Evolutionary conservation across 768 basidiomycete genomes (phyloP).

Genomic region (Kwoniella shandongensis): DNA sequence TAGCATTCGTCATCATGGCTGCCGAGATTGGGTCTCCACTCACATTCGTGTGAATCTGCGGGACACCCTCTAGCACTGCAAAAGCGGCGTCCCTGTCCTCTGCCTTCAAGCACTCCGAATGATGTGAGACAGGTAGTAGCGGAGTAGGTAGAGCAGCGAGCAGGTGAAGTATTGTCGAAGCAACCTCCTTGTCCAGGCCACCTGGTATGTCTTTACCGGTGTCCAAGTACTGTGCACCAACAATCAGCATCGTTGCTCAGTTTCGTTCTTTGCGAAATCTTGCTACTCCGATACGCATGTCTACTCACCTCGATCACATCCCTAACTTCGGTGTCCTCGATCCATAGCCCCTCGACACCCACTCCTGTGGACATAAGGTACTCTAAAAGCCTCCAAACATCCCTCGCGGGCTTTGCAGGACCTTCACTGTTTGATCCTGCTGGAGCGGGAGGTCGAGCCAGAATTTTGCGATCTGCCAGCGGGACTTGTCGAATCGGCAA

Average conservation of each 20-base stretch:
- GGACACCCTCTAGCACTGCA: slow-evolving; percentile 37
- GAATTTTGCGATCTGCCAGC: slow-evolving; percentile 21
- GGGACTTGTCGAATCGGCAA: slow-evolving; percentile 17
- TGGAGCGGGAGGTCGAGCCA: slow-evolving; percentile 16
- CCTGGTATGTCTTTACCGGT: slow-evolving; percentile 13
- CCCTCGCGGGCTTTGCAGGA: slow-evolving; percentile 24
- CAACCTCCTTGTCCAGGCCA: slow-evolving; percentile 1
- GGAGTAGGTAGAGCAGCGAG: slow-evolving; percentile 29
- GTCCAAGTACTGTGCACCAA: slow-evolving; percentile 17
- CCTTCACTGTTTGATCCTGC: slow-evolving; percentile 10
- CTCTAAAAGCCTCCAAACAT: slow-evolving; percentile 41
- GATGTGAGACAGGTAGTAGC: slow-evolving; percentile 26
- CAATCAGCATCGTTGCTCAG: background rate
- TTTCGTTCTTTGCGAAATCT: no score
- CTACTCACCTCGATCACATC: slow-evolving; percentile 35
- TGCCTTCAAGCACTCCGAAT: slow-evolving; percentile 23
- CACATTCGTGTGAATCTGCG: slow-evolving; percentile 43
- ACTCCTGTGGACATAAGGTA: slow-evolving; percentile 33
- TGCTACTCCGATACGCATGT: no score
- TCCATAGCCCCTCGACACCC: slow-evolving; percentile 24
- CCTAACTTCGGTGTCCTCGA: slow-evolving; percentile 12
- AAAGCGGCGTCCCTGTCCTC: slow-evolving; percentile 42
- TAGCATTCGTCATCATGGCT: background rate
- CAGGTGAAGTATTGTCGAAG: slow-evolving; percentile 29
- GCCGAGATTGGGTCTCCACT: slow-evolving; percentile 2